Evolutionary conservation across 2,329 filamentous ascomycete genomes (phyloP), one percentile per base, ranked within the genome.

Genomic region (Apiospora hydei): DNA sequence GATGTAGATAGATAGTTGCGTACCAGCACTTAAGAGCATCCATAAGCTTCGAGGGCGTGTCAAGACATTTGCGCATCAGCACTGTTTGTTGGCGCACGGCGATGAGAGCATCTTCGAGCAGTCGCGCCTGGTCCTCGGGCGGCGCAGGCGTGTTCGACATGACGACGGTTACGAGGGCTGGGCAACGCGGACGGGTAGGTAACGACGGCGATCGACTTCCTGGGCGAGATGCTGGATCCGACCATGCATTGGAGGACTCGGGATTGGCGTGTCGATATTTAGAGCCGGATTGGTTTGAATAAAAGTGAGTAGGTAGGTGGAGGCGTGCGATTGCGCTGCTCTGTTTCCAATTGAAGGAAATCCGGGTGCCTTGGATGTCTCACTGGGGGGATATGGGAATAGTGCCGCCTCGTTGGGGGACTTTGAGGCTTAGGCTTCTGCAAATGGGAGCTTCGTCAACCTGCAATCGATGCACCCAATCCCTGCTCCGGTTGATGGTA

Each of bases 11-110:
- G 5, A 43, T 43, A 43, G 51, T 66, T 71, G 87, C 93, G 79
- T 89, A 98, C 96, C 95, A 98, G 93, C 96, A 98, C 86, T 99
- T 99, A 80, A 99, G 90, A 79, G 96, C 96, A 87, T 99, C 96
- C 96, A 99, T 99, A 76, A 99, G 91, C 89, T 99, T 99, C 76
- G 96, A 96, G 8, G 96, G 95, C 13, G 94, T 97, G 82, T 99
- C 97, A 74, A 99, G 89, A 80, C 95, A 98, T 87, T 97, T 96
- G 86, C 96, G 95, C 96, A 99, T 99, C 82, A 98, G 89, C 80
- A 92, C 91, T 73, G 96, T 96, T 89, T 99, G 97, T 85, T 98
- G 96, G 85, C 96, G 94, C 84, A 99, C 97, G 70, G 98, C 96
- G 74, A 93, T 91, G 84, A 98, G 87, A 80, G 97, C 96, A 92